Evolutionary conservation across 805 yeast species (phyloP).

Genomic region (Saccharomycopsis sp.): DNA sequence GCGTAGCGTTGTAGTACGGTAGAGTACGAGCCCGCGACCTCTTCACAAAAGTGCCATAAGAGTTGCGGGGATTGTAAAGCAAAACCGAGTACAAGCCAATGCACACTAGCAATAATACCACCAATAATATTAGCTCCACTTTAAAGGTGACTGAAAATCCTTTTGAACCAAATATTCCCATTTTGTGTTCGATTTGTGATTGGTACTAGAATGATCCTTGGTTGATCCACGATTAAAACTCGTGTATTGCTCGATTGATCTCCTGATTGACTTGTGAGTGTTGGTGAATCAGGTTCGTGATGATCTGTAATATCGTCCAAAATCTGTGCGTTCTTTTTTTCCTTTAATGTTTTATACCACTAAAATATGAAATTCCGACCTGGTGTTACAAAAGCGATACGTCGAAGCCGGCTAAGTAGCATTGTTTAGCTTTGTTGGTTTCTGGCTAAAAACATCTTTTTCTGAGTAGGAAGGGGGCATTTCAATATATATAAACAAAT

Average conservation of each 20-base stretch:
- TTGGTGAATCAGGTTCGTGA: no score
- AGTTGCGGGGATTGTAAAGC: not conserved
- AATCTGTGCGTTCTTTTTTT: not conserved
- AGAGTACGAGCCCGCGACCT: not conserved
- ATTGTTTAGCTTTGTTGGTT: no score
- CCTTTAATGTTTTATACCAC: not conserved
- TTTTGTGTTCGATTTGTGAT: no score
- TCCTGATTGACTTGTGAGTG: no score
- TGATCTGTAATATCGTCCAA: no score
- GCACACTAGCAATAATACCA: not conserved
- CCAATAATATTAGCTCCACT: not conserved
- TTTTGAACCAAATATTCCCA: slow-evolving; percentile 1
- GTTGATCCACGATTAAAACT: not conserved
- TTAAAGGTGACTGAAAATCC: not conserved
- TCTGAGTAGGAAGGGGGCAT: not conserved
- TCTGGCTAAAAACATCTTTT: no score
- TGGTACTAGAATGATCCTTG: no score
- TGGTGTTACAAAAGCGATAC: not conserved
- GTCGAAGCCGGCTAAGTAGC: not conserved
- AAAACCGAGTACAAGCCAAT: not conserved
- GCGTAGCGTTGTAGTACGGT: not conserved
- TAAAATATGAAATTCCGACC: not conserved
- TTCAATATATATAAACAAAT: no score
- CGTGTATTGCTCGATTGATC: no score
- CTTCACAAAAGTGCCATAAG: not conserved